Percentiles rank a stretch among this genome's conserved stretches.
Conservation (phyloP, 305 asterid genomes). For the Rubia occidens region DNA sequence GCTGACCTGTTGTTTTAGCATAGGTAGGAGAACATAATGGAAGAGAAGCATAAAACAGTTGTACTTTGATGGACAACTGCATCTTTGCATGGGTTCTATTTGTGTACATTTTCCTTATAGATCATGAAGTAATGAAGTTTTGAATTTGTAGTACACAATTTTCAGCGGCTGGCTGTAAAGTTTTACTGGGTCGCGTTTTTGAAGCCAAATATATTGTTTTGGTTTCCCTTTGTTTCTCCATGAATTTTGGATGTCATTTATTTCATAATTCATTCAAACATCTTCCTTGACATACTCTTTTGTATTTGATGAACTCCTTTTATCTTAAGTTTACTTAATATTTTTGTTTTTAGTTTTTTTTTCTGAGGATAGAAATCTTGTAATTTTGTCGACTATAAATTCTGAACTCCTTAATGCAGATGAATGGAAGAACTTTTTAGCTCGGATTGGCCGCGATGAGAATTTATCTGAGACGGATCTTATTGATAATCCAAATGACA, state of each 20-base stretch:
- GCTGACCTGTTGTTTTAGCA: not conserved
- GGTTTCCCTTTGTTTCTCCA: not conserved
- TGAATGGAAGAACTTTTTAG: slow-evolving; percentile 92
- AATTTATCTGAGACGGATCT: slow-evolving; percentile 63
- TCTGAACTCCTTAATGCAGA: slow-evolving; percentile 33
- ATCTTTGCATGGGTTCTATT: not conserved
- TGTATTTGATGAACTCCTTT: not conserved
- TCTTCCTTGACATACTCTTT: not conserved
- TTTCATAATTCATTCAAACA: not conserved
- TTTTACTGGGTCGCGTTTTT: not conserved
- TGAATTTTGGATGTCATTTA: not conserved
- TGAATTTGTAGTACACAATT: not conserved
- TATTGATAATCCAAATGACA: slow-evolving; percentile 66
- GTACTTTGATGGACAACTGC: not conserved
- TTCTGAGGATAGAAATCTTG: not conserved
- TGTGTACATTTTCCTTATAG: not conserved
- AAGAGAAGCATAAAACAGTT: not conserved
- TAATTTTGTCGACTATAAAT: not conserved
- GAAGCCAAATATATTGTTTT: not conserved
- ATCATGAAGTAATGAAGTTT: not conserved
- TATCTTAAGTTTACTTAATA: not conserved
- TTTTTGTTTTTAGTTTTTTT: not conserved
- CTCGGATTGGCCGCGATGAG: slow-evolving; percentile 88
- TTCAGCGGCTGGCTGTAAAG: not conserved
- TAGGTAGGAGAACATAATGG: not conserved